phyloP scores from a whole-genome alignment of 257 asterid genomes.

The Solanum tarapatanum region DNA sequence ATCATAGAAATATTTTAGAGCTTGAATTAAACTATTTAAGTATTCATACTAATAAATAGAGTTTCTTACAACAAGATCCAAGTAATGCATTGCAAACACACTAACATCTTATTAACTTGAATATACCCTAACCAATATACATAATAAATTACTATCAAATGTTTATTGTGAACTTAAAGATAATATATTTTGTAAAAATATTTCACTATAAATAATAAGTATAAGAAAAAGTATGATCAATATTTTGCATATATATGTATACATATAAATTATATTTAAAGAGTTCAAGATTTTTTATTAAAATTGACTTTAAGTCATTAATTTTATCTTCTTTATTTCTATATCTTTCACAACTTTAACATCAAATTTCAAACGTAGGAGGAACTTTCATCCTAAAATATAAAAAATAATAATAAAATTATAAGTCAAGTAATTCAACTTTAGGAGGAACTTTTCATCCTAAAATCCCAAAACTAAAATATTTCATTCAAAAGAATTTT shows the following conservation, averaged over 20 bases:
- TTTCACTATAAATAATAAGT: too few species aligned
- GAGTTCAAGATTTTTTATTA: too few species aligned
- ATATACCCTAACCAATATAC: not conserved
- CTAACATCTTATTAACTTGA: not conserved
- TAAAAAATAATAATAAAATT: too few species aligned
- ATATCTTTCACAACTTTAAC: not conserved
- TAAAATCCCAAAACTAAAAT: too few species aligned
- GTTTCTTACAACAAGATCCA: not conserved
- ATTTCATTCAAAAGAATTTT: not conserved
- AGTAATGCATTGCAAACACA: not conserved
- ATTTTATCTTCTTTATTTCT: not conserved
- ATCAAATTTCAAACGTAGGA: not conserved
- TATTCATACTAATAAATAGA: not conserved
- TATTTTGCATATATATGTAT: too few species aligned
- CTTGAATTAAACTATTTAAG: not conserved
- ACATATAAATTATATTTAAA: too few species aligned
- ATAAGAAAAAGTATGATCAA: not conserved
- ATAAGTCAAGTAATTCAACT: not conserved
- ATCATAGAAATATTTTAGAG: not conserved
- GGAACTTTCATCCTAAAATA: too few species aligned
- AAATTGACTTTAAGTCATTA: not conserved
- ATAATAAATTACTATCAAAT: not conserved
- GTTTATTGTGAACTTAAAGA: not conserved
- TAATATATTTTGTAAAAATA: not conserved
- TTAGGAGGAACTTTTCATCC: not conserved